Conservation (phyloP, 1,284 basidiomycete species). For the Puccinia polysora region DNA sequence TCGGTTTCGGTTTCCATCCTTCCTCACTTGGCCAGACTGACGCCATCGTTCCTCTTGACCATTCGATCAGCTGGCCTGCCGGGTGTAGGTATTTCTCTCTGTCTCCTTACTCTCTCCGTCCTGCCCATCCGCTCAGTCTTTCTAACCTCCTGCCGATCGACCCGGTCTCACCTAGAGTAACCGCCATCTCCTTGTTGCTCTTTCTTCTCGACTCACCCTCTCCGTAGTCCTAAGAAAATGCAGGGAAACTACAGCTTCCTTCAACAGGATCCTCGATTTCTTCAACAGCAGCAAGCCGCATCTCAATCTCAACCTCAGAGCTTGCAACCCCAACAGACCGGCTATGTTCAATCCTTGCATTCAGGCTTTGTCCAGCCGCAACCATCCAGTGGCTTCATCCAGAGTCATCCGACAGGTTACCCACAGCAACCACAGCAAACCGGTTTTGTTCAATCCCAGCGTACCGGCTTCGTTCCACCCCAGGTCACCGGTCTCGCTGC, state of each 20-base stretch:
- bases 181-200: too few species aligned
- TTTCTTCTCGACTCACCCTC: too few species aligned
- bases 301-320: slow-evolving; percentile 18
- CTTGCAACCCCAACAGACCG: slow-evolving; percentile 19
- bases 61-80: too few species aligned
- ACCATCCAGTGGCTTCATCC: slow-evolving; percentile 25
- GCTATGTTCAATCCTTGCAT: slow-evolving; percentile 5
- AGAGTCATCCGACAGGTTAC: slow-evolving; percentile 36
- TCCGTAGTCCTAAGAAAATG: too few species aligned
- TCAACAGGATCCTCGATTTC: slow-evolving; percentile 44
- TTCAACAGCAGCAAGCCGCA: slow-evolving; percentile 36
- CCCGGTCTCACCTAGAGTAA: too few species aligned
- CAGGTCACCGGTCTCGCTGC: slow-evolving; percentile 24
- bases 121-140: too few species aligned
- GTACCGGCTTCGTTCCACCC: slow-evolving; percentile 23
- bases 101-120: too few species aligned
- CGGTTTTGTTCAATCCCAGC: slow-evolving; percentile 33
- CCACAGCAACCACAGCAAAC: slow-evolving; percentile 15
- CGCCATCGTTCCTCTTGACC: too few species aligned
- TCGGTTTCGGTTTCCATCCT: too few species aligned
- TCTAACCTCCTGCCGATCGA: too few species aligned
- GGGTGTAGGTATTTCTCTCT: too few species aligned
- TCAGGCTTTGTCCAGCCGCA: slow-evolving; percentile 27
- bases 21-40: too few species aligned
- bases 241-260: slow-evolving; percentile 42